phyloP scores from a whole-genome alignment of 2,329 filamentous ascomycete species.

The Fusarium veterinarium region DNA sequence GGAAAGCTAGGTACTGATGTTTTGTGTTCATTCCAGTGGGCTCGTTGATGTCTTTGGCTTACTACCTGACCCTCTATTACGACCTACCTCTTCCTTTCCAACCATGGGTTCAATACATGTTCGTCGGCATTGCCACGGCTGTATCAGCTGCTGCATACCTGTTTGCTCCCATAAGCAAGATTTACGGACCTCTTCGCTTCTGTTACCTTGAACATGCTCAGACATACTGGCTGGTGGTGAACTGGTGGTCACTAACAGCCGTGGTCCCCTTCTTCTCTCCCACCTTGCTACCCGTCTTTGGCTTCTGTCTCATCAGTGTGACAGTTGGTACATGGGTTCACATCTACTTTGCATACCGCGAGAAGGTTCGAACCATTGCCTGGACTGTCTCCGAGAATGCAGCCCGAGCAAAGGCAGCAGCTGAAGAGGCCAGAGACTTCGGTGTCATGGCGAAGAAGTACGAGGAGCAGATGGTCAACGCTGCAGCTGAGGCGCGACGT shows the following conservation, averaged over 20 bases:
- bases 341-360: constrained; percentile 13
- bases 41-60: constrained; percentile 14
- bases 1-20: not conserved
- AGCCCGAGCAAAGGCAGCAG: constrained; percentile 17
- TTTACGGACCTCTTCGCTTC: constrained; percentile 27
- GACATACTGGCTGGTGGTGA: constrained; percentile 25
- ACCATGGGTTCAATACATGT: constrained; percentile 16
- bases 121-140: not conserved
- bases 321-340: constrained; percentile 23
- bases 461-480: constrained; percentile 17
- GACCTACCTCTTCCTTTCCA: constrained; percentile 11
- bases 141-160: constrained; percentile 4
- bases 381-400: constrained; percentile 2
- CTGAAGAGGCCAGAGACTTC: constrained; percentile 16
- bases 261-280: constrained; percentile 25
- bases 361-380: constrained; percentile 12
- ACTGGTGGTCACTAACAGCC: constrained; percentile 28
- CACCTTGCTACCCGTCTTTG: not conserved
- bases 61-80: constrained; percentile 22
- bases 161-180: constrained; percentile 16
- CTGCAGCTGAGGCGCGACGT: constrained; percentile 2
- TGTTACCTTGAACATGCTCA: constrained; percentile 32
- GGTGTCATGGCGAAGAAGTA: constrained; percentile 13
- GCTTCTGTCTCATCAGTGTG: constrained; percentile 13
- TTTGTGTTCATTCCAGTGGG: not conserved